Percentiles rank a stretch among this genome's conserved stretches.
Conservation (phyloP, 1,139 yeast species). For the Diutina siamensis region DNA sequence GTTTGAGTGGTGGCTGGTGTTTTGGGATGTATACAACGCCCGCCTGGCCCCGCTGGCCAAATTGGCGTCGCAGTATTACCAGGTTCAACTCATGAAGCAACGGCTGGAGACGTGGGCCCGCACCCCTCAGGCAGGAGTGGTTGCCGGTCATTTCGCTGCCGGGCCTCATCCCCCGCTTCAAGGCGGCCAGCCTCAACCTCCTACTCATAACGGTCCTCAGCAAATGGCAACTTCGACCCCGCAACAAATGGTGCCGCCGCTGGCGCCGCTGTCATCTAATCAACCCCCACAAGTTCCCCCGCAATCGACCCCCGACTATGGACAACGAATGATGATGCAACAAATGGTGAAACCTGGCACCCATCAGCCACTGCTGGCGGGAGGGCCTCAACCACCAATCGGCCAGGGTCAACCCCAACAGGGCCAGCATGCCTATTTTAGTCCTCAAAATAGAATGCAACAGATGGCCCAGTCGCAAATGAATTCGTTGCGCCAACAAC, state of each 20-base stretch:
- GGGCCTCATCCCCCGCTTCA: neutral
- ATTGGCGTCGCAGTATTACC: conserved; percentile 62
- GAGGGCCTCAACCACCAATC: neutral
- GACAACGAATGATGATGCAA: conserved; percentile 18
- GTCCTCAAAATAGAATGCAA: conserved; percentile 5
- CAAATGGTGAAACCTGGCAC: conserved; percentile 9
- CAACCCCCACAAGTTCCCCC: neutral
- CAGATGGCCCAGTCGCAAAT: conserved; percentile 20
- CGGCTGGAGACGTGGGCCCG: conserved; percentile 28
- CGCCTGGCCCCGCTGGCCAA: conserved; percentile 37
- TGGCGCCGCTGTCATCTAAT: neutral
- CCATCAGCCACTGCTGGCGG: conserved; percentile 14
- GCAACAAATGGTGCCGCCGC: conserved; percentile 4
- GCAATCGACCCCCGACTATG: conserved; percentile 7
- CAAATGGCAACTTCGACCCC: conserved; percentile 7
- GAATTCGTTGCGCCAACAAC: conserved; percentile 34
- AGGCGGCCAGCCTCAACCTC: conserved; percentile 10
- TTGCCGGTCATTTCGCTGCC: neutral
- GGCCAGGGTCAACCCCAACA: neutral
- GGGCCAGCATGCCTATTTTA: neutral
- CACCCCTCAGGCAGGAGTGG: conserved; percentile 1
- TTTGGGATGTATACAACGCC: conserved; percentile 90
- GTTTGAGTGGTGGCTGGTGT: conserved; percentile 93
- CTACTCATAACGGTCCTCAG: too few relatives aligned
- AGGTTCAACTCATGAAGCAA: conserved; percentile 55